A percentile compares a stretch with the other conserved stretches of the same genome.
phyloP scores from a whole-genome alignment of 225 moss, liverwort and hornwort genomes.

The Sphagnum tenellum region DNA sequence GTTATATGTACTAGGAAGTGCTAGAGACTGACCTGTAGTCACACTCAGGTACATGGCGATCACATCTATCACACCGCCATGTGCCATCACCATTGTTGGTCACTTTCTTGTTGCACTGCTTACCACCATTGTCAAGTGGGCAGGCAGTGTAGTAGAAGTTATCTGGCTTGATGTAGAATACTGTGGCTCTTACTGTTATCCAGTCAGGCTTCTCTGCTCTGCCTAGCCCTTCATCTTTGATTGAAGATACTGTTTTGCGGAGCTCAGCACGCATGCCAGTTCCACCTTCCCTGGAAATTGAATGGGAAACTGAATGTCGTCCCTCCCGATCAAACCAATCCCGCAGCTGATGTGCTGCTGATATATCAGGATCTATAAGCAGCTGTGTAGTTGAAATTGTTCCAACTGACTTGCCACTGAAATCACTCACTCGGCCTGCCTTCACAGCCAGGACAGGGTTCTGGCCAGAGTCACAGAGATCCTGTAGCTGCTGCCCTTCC shows the following conservation, averaged over 20 bases:
- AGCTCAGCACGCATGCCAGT: constrained; percentile 24
- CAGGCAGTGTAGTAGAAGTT: constrained; percentile 44
- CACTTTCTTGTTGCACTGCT: constrained; percentile 40
- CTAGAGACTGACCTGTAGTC: constrained; percentile 18
- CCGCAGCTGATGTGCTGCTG: constrained; percentile 24
- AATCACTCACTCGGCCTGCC: constrained; percentile 38
- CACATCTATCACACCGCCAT: constrained; percentile 42
- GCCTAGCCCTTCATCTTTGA: constrained; percentile 46
- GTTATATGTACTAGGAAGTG: not conserved
- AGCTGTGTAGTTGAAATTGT: constrained; percentile 26
- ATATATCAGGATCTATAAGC: constrained; percentile 26
- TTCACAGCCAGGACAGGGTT: constrained; percentile 26
- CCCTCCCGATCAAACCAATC: constrained; percentile 43
- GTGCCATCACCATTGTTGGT: constrained; percentile 49
- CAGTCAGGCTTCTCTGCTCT: constrained; percentile 44
- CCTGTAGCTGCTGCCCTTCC: constrained; percentile 30
- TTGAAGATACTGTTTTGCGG: constrained; percentile 34
- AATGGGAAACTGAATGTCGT: constrained; percentile 17
- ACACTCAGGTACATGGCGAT: constrained; percentile 26
- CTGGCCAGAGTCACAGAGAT: constrained; percentile 14
- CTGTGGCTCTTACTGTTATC: constrained; percentile 39
- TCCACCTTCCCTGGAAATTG: constrained; percentile 41
- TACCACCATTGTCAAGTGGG: constrained; percentile 23
- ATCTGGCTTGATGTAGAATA: constrained; percentile 40
- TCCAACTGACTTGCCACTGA: constrained; percentile 39